phyloP scores from a whole-genome alignment of 768 basidiomycete species.

The Suillus spraguei region DNA sequence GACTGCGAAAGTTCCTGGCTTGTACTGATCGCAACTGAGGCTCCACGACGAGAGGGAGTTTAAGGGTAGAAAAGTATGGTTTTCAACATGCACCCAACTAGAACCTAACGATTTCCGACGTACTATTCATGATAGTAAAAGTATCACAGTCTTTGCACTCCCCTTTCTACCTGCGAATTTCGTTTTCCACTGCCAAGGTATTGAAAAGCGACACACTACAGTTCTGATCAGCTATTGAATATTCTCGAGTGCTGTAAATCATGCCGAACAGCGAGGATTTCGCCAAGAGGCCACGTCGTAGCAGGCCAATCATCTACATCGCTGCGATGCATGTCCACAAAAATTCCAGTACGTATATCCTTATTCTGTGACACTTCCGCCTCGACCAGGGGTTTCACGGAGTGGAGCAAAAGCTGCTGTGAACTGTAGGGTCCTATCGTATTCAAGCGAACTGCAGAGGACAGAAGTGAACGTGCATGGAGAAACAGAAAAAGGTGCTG shows the following conservation, averaged over 20 bases:
- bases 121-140: neutral
- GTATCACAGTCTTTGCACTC: neutral
- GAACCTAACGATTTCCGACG: neutral
- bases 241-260: slow-evolving; percentile 95
- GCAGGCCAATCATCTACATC: slow-evolving; percentile 60
- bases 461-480: slow-evolving; percentile 86
- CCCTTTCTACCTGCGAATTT: neutral
- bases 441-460: slow-evolving; percentile 91
- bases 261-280: slow-evolving; percentile 87
- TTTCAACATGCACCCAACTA: neutral
- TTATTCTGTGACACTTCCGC: slow-evolving; percentile 48
- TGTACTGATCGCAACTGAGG: neutral
- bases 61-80: neutral
- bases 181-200: neutral
- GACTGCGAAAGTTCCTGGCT: no score
- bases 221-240: slow-evolving; percentile 73
- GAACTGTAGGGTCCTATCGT: slow-evolving; percentile 90
- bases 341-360: slow-evolving; percentile 50
- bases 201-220: neutral
- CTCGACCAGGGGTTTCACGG: slow-evolving; percentile 67
- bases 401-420: slow-evolving; percentile 83
- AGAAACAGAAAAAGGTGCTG: slow-evolving; percentile 92
- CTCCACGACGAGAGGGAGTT: neutral
- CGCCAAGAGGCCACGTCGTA: slow-evolving; percentile 95
- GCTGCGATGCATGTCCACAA: slow-evolving; percentile 23